These are phyloP conservation scores for Lepidium sativum DNA, from an alignment of 345 rosid genomes.

Conservation along the genomic window DNA sequence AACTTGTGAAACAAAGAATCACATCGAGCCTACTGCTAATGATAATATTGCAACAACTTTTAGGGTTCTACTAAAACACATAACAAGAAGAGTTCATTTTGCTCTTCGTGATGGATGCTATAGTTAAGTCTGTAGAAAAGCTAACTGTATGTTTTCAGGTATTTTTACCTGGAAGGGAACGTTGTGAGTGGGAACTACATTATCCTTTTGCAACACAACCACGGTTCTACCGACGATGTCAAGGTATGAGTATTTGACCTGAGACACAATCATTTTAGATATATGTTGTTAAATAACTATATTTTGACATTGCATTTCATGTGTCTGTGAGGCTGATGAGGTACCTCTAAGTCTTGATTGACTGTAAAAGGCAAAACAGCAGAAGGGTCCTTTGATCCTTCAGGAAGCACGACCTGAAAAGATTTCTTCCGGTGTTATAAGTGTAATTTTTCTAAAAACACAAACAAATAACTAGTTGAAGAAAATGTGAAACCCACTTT, in stretches of 20 bases:
- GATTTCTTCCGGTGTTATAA: constrained; percentile 15
- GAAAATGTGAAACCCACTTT: constrained; percentile 50
- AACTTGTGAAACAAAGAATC: neutral
- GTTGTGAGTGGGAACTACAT: constrained; percentile 68
- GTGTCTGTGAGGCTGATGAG: neutral
- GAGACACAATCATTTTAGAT: constrained; percentile 4
- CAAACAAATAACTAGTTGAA: neutral
- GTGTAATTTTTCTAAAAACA: neutral
- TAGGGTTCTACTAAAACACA: neutral
- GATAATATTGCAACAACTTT: neutral
- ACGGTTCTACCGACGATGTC: constrained; percentile 98
- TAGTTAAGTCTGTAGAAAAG: too few species aligned
- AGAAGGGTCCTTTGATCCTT: constrained; percentile 90
- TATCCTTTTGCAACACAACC: constrained; percentile 84
- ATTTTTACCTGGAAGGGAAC: constrained; percentile 75
- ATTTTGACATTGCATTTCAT: neutral
- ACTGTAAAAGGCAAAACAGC: constrained; percentile 78
- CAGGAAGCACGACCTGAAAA: constrained; percentile 91
- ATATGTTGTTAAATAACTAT: neutral
- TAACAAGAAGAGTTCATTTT: neutral
- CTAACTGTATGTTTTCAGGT: neutral
- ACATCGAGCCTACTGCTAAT: neutral
- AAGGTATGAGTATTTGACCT: constrained; percentile 93
- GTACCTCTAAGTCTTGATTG: constrained; percentile 71
- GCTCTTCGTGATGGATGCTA: too few species aligned